Base-by-base conservation (phyloP, 371 early-diverging fungal genomes). In the Circinella minor region DNA sequence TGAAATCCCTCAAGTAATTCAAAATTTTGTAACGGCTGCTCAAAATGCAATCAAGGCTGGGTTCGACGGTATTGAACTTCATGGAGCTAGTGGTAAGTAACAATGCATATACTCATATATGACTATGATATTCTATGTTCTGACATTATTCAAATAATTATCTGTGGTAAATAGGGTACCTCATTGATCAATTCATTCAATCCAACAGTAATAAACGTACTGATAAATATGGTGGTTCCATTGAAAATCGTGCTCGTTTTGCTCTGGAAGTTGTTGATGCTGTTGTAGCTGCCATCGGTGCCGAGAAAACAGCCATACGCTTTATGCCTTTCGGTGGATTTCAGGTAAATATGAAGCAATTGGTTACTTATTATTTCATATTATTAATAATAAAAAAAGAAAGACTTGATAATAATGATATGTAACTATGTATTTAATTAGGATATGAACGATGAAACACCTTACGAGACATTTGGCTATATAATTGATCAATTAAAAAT, bases 51-150 rank as follows among this genome's bases (percentile, higher is more conserved):
- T 77, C 36, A 51, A 69, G 54, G 83, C 84, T 15, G 90, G 86
- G 0, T 91, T 92, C 68, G 89, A 92, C 65, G 89, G 85, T 36
- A 74, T 92, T 10, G 90, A 92, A 66, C 77, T 93, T 37, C 93
- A 93, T 74, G 83, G 76, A 63, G 91, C 89, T 0, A 85, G 89
- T 63, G 90, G 43, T 43, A 43, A 43, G 43, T 43, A 43, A 43
- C 27, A 27, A 27, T 27, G 27, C 27, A 27, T 27, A 27, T 27
- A 27, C 27, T 27, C 27, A 27, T 27, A 27, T 27, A 27, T 27
- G 2, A 27, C 27, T n/a, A 27, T 43, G 43, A 43, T 43, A 43
- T 43, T 43, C 43, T 6, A 4, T 39, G 6, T 43, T 43, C 43
- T 43, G 3, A 27, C 27, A 27, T 27, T 27, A 27, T 27, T 27